Base-by-base conservation (phyloP, 2,329 filamentous ascomycete genomes). In the Clarireedia sp. region DNA sequence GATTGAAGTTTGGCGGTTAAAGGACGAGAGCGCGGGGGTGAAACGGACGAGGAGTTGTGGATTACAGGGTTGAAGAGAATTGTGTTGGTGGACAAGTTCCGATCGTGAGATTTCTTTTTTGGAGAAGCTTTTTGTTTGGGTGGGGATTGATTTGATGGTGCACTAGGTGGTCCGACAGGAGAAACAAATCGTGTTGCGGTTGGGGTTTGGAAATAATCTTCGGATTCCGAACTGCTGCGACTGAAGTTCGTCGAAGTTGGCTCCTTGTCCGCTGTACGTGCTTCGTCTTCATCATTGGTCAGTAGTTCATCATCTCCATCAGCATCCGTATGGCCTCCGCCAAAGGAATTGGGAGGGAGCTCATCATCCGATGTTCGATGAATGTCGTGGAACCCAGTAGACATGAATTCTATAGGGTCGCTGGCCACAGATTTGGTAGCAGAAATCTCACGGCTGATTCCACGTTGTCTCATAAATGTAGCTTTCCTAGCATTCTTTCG, bases 301-400 rank as follows among this genome's bases (percentile, higher is more conserved):
- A 88, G 79, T n/a, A 91, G 75, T 69, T 96, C 91, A 64, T 96
- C 91, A 64, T 96, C 91, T 0, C 90, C 89, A 53, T 76, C 73
- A 21, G 74, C 66, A 73, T 78, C 45, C 0, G 88, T 90, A 56
- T 90, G 83, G 45, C 80, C 78, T 19, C 21, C 40, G 26, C 54
- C 45, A 10, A 58, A 48, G 3, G 26, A 43, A 10, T 45, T 53
- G 6, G 29, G 33, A 37, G 37, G 56, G 33, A 43, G 47, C 17
- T 48, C 48, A 43, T 54, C 50, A 12, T 51, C 54, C n/a, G 54
- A 50, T 7, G 57, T 52, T 29, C 54, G 57, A 45, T 51, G 24
- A 9, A 48, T 26, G 43, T 63, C 58, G 36, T 62, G 50, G 33
- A 69, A 50, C 51, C 62, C 57, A 43, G 73, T 73, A 0, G 80